Percentiles rank a stretch among this genome's conserved stretches.
These are phyloP conservation scores for Ocimum tenuiflorum DNA, from an alignment of 257 asterid species.

Conservation along the genomic window DNA sequence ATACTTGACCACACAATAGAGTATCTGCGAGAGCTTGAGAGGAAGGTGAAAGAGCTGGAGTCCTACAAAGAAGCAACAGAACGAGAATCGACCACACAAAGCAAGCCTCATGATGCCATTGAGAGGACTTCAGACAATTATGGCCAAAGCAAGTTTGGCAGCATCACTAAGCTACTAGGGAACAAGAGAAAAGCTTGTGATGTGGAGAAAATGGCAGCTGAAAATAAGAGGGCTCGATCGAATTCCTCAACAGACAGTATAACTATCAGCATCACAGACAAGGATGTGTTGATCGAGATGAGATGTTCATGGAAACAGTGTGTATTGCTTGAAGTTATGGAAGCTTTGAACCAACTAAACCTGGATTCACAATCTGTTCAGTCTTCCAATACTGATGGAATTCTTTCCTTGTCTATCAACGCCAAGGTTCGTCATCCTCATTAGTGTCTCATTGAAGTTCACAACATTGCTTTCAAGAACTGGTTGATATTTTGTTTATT, in stretches of 20 bases:
- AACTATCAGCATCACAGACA: slow-evolving; percentile 39
- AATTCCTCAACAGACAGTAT: slow-evolving; percentile 34
- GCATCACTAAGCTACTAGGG: no score
- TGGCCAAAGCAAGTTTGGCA: slow-evolving; percentile 10
- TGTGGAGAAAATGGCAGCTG: slow-evolving; percentile 29
- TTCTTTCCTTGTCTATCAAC: slow-evolving; percentile 44
- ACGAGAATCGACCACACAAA: slow-evolving; percentile 28
- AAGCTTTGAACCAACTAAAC: slow-evolving; percentile 37
- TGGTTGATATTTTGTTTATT: no score
- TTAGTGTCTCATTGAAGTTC: no score
- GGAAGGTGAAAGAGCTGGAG: slow-evolving; percentile 60
- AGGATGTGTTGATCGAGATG: slow-evolving; percentile 51
- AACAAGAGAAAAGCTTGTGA: slow-evolving; percentile 59
- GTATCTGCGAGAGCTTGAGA: slow-evolving; percentile 66
- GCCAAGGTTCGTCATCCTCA: slow-evolving; percentile 50
- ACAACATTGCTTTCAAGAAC: no score
- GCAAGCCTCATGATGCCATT: slow-evolving; percentile 39
- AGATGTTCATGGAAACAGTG: slow-evolving; percentile 56
- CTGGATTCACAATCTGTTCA: slow-evolving; percentile 51
- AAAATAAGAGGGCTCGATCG: slow-evolving; percentile 21
- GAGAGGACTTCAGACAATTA: slow-evolving; percentile 68
- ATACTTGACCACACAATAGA: slow-evolving; percentile 77
- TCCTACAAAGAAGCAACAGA: slow-evolving; percentile 40
- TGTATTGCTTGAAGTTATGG: slow-evolving; percentile 51
- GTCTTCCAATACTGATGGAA: slow-evolving; percentile 62